A percentile compares a stretch with the other conserved stretches of the same genome.
These are phyloP conservation scores for Pleomassaria siparia DNA, from an alignment of 2,329 filamentous ascomycete genomes.

Conservation along the genomic window DNA sequence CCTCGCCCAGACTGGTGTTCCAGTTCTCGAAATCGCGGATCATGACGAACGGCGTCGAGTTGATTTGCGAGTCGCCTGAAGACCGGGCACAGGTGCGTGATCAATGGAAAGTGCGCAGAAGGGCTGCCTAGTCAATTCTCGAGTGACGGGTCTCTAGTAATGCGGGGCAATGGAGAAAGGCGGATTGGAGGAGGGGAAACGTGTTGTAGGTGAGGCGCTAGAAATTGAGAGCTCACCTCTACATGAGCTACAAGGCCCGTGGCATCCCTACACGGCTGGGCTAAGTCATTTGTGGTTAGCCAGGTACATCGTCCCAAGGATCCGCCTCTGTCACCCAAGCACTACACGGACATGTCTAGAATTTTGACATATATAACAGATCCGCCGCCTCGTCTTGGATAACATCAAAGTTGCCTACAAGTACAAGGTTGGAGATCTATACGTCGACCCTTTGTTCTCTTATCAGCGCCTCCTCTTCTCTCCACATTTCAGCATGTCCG, in stretches of 20 bases:
- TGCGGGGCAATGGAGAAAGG: neutral
- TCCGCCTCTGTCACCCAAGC: too few relatives aligned
- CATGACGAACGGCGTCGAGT: conserved; percentile 33
- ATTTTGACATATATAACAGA: too few relatives aligned
- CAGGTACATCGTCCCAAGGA: neutral
- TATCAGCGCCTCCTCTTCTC: neutral
- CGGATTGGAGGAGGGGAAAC: neutral
- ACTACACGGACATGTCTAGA: too few relatives aligned
- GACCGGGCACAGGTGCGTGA: neutral
- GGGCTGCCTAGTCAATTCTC: neutral
- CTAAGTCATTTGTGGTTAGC: neutral
- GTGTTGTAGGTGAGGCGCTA: neutral
- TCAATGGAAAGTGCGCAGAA: conserved; percentile 39
- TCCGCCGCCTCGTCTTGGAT: too few relatives aligned
- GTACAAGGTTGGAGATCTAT: neutral
- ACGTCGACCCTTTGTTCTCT: neutral
- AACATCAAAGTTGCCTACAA: neutral
- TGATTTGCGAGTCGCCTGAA: neutral
- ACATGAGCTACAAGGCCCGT: neutral
- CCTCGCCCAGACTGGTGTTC: conserved; percentile 56
- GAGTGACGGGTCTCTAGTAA: neutral
- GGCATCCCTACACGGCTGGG: neutral
- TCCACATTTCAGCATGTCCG: too few relatives aligned
- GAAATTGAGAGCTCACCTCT: conserved; percentile 1
- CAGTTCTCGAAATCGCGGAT: conserved; percentile 58